Evolutionary conservation across 1,284 basidiomycete species (phyloP), one percentile per base, ranked within the genome.

Genomic region (Sporisorium iseilematis-ciliati): DNA sequence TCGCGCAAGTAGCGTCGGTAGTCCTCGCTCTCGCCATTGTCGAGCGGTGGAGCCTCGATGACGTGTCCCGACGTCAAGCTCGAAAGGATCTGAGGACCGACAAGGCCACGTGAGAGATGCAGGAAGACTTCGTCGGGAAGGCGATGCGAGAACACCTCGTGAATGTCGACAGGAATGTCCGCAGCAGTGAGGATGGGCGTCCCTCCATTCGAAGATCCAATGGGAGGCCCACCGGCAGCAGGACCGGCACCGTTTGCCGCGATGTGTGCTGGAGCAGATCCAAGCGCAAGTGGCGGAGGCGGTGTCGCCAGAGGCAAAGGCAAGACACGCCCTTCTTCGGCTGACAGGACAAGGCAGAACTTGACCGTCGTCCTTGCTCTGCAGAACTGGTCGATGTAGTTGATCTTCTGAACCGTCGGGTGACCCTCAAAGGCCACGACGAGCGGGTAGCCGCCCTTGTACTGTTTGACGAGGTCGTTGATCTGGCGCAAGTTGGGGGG

Each of bases 101-200:
- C 87, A 26, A 99, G 89, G 7, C 96, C 96, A 18, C 94, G 91
- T 50, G 95, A 97, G 65, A 99, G 89, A 85, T 97, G 96, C 86
- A 92, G 96, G 87, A 96, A 98, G 64, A 98, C 89, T 85, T 99
- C 95, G 86, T 99, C 96, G 0, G 97, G 96, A 18, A 99, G 89
- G 40, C 94, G 92, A 84, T 93, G 89, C 3, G 95, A 97, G 87
- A 98, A 99, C 75, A 99, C 92, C 57, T 97, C 95, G 84, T 97
- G 93, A 41, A 99, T 88, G 86, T 99, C 96, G 46, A 88, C 86
- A 1, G 96, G 96, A 40, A 99, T 91, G 79, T 98, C 96, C 25
- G 91, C 90, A 0, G 92, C 90, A 0, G 92, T 93, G 51, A 91
- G 78, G 48, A 85, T 85, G 35, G 89, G 78, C 90, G 91, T 75